phyloP scores from a whole-genome alignment of 139 green algal genomes.

The Marvania coccoides region DNA sequence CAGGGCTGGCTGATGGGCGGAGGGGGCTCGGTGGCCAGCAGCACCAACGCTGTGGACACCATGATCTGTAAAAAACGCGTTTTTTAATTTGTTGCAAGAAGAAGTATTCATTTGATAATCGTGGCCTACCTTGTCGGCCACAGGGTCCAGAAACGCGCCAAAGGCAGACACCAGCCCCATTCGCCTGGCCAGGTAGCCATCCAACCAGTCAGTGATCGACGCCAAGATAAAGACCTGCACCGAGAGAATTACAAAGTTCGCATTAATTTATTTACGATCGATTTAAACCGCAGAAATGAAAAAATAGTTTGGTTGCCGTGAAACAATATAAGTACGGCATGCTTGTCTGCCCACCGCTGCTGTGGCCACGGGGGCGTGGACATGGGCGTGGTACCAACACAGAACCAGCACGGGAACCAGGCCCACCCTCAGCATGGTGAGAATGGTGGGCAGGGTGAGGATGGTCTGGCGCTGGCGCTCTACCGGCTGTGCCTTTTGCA shows the following conservation, averaged over 20 bases:
- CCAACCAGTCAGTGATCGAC: slow-evolving; percentile 89
- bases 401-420: slow-evolving; percentile 59
- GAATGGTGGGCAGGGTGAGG: slow-evolving; percentile 49
- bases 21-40: slow-evolving; percentile 65
- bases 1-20: slow-evolving; percentile 7
- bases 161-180: slow-evolving; percentile 64
- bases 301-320: too few species aligned
- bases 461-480: background rate
- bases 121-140: slow-evolving; percentile 98
- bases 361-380: slow-evolving; percentile 11
- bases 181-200: slow-evolving; percentile 90
- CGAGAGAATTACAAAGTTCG: too few species aligned
- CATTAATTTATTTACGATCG: too few species aligned
- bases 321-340: too few species aligned
- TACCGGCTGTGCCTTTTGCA: background rate
- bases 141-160: slow-evolving; percentile 95
- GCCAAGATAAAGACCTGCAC: slow-evolving; percentile 88
- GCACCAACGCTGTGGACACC: slow-evolving; percentile 77
- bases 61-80: too few species aligned
- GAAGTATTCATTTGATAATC: too few species aligned
- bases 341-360: too few species aligned
- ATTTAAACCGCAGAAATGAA: too few species aligned
- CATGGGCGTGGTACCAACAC: slow-evolving; percentile 37
- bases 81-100: too few species aligned
- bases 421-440: slow-evolving; percentile 61